Evolutionary conservation across 2,329 filamentous ascomycete species (phyloP).

Genomic region (Neonectria neomacrospora): DNA sequence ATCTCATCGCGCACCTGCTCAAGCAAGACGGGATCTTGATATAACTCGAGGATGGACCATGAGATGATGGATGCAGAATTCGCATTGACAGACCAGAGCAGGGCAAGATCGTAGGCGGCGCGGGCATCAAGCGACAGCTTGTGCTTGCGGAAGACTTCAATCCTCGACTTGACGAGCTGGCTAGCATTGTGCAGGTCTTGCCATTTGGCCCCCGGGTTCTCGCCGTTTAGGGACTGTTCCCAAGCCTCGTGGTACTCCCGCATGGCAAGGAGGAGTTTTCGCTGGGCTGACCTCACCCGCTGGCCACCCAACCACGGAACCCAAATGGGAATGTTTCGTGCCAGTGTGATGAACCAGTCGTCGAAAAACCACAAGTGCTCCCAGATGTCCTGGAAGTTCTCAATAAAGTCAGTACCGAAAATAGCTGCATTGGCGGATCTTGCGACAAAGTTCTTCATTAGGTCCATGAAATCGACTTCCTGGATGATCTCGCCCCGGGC

Average conservation of each 20-base stretch:
- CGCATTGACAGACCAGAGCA: constrained; percentile 53
- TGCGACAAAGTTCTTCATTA: constrained; percentile 52
- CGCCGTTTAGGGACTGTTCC: constrained; percentile 48
- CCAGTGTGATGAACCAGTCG: constrained; percentile 47
- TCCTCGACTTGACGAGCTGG: constrained; percentile 46
- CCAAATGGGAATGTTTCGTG: constrained; percentile 47
- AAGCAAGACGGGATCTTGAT: constrained; percentile 52
- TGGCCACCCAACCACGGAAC: constrained; percentile 49
- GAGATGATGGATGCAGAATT: constrained; percentile 52
- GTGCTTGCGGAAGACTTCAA: constrained; percentile 45
- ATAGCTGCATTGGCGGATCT: constrained; percentile 49
- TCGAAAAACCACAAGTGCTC: constrained; percentile 53
- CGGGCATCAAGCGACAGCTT: constrained; percentile 47
- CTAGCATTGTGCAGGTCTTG: constrained; percentile 52
- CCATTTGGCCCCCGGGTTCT: constrained; percentile 50
- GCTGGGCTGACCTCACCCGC: constrained; percentile 46
- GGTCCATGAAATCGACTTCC: constrained; percentile 48
- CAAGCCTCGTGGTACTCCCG: constrained; percentile 51
- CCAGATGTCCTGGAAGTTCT: constrained; percentile 54
- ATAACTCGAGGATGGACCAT: constrained; percentile 57
- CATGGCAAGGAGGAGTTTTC: constrained; percentile 44
- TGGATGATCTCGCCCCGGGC: constrained; percentile 43
- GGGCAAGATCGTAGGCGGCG: constrained; percentile 49
- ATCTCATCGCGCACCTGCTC: constrained; percentile 54
- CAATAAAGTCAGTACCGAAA: constrained; percentile 55